A percentile compares a stretch with the other conserved stretches of the same genome.
phyloP scores from a whole-genome alignment of 495 filamentous ascomycete genomes.

The Staphylotrichum tortipilum region DNA sequence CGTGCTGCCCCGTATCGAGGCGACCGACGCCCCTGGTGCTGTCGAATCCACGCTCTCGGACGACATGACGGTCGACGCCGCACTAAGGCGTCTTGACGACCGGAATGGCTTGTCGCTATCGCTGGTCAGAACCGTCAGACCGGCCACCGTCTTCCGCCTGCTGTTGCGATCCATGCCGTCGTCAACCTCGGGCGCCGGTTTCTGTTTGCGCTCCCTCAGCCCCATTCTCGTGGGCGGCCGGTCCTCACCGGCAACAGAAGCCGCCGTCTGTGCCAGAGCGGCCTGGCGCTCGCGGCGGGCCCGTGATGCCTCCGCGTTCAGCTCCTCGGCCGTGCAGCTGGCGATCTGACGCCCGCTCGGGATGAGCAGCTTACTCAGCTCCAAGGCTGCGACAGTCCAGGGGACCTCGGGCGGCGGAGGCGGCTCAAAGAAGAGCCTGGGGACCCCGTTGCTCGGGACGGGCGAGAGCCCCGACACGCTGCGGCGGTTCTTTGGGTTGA shows the following conservation, averaged over 20 bases:
- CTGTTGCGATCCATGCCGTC: conserved; percentile 46
- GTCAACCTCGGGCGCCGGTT: conserved; percentile 35
- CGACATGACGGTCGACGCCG: conserved; percentile 28
- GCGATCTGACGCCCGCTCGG: conserved; percentile 60
- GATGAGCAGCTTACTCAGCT: conserved; percentile 74
- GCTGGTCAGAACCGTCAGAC: conserved; percentile 36
- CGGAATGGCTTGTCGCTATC: conserved; percentile 26
- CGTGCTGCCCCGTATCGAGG: conserved; percentile 12
- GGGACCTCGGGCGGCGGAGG: conserved; percentile 67
- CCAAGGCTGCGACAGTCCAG: conserved; percentile 74
- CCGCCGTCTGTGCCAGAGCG: conserved; percentile 23
- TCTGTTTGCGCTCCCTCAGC: conserved; percentile 60
- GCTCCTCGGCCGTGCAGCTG: conserved; percentile 68
- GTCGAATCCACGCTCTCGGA: conserved; percentile 13
- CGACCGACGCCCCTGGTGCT: conserved; percentile 7
- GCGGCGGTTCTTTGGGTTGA: conserved; percentile 48
- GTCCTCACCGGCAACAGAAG: conserved; percentile 23
- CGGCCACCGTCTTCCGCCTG: conserved; percentile 60
- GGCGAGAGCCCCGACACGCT: conserved; percentile 33
- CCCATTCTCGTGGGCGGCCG: conserved; percentile 54
- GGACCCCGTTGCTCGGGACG: conserved; percentile 21
- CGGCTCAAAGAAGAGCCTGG: conserved; percentile 26
- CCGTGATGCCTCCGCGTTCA: conserved; percentile 57
- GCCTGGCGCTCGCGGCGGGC: conserved; percentile 55
- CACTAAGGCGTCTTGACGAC: conserved; percentile 32